Conservation (phyloP, 2,329 filamentous ascomycete species). For the Penicillium thymicola region DNA sequence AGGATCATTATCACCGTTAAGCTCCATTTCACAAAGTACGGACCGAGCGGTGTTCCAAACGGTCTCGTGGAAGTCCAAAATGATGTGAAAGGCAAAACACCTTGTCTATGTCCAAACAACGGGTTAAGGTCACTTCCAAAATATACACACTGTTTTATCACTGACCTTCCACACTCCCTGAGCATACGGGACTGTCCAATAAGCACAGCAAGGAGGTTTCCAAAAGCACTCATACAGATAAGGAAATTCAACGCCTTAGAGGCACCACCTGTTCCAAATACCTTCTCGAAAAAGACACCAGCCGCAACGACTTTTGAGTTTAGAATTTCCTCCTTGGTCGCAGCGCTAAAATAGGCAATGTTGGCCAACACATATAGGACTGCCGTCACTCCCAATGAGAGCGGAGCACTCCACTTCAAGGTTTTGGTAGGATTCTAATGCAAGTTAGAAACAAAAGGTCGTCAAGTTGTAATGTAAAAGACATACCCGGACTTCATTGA, state of each 20-base stretch:
- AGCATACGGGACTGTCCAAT: conserved; percentile 57
- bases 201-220: conserved; percentile 56
- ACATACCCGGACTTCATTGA: conserved; percentile 56
- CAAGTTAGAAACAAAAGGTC: fast-evolving
- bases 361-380: conserved; percentile 59
- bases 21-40: conserved; percentile 57
- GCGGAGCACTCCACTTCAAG: conserved; percentile 50
- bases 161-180: conserved; percentile 56
- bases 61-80: conserved; percentile 64
- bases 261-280: conserved; percentile 52
- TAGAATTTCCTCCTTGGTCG: conserved; percentile 54
- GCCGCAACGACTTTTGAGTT: conserved; percentile 55
- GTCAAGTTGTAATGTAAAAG: not conserved
- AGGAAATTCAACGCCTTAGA: conserved; percentile 56
- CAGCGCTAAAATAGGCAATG: conserved; percentile 59
- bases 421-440: conserved; percentile 54
- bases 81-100: conserved; percentile 57
- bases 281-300: conserved; percentile 56
- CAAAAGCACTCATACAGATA: conserved; percentile 57
- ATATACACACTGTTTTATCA: not conserved
- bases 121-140: not conserved
- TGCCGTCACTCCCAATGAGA: conserved; percentile 52
- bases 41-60: conserved; percentile 61
- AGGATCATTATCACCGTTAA: conserved; percentile 60
- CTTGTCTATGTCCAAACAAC: conserved; percentile 43